A percentile compares a stretch with the other conserved stretches of the same genome.
These are phyloP conservation scores for Jatropha multifida DNA, from an alignment of 441 rosid genomes.

Conservation along the genomic window DNA sequence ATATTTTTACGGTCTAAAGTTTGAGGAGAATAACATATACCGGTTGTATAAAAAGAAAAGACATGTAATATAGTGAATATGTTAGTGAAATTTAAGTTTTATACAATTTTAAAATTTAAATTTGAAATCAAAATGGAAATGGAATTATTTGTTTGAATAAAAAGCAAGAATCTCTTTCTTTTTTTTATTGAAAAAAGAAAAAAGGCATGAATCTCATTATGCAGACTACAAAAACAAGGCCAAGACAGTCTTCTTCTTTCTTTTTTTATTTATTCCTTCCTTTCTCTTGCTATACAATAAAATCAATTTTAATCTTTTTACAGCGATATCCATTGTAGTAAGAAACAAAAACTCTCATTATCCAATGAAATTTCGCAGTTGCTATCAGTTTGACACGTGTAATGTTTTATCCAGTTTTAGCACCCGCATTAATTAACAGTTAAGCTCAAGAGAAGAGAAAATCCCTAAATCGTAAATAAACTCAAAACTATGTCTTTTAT, in stretches of 20 bases:
- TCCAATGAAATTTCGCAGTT: not conserved
- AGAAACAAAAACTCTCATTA: no score
- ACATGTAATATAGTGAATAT: not conserved
- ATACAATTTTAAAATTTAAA: not conserved
- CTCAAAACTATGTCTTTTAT: not conserved
- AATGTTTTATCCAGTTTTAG: not conserved
- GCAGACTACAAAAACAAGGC: not conserved
- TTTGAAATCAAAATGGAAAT: not conserved
- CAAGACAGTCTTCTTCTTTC: not conserved
- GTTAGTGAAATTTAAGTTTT: not conserved
- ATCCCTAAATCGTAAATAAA: constrained; percentile 14
- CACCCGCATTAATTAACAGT: not conserved
- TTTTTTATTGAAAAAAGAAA: no score
- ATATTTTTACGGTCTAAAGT: no score
- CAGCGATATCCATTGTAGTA: no score
- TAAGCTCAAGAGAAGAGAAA: not conserved
- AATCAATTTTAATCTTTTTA: not conserved
- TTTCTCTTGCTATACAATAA: not conserved
- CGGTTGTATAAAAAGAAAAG: not conserved
- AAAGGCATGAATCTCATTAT: constrained; percentile 3
- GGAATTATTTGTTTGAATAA: not conserved
- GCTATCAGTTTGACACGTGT: constrained; percentile 7
- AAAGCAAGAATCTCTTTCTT: not conserved
- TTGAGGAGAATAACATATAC: no score
- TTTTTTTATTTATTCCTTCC: not conserved